Conservation (phyloP, 768 basidiomycete species). For the Mycena leptocephala region DNA sequence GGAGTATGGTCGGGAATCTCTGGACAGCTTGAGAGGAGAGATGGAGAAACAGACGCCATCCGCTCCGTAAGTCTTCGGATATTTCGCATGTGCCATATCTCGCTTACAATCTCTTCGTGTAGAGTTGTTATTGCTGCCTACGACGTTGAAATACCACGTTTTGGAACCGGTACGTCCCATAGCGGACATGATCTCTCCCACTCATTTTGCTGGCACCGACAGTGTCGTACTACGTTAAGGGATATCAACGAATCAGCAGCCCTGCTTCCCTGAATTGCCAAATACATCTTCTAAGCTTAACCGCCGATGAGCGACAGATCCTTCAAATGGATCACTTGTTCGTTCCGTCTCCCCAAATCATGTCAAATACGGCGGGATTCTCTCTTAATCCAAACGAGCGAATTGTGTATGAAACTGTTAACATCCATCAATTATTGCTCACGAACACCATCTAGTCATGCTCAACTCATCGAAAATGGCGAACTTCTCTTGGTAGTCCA, state of each 20-base stretch:
- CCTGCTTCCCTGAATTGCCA: slow-evolving; percentile 44
- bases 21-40: not conserved
- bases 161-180: not conserved
- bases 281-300: slow-evolving; percentile 49
- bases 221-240: slow-evolving; percentile 10
- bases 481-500: slow-evolving; percentile 59
- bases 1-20: not conserved
- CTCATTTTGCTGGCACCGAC: not conserved
- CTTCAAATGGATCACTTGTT: slow-evolving; percentile 50
- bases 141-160: not conserved
- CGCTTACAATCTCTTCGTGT: too few relatives aligned
- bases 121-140: slow-evolving; percentile 3
- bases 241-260: not conserved
- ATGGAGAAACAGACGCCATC: slow-evolving; percentile 9
- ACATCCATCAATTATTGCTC: not conserved
- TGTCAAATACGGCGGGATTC: slow-evolving; percentile 41
- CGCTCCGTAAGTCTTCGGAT: not conserved
- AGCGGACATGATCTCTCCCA: not conserved
- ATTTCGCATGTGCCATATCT: not conserved
- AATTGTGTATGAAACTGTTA: slow-evolving; percentile 51
- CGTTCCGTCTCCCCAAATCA: slow-evolving; percentile 49
- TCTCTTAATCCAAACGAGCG: slow-evolving; percentile 33
- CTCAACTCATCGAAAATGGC: slow-evolving; percentile 58
- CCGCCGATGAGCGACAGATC: slow-evolving; percentile 51
- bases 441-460: slow-evolving; percentile 38